Evolutionary conservation across 805 yeast genomes (phyloP), one percentile per base, ranked within the genome.

Genomic region (Candida khao-thaluensis): DNA sequence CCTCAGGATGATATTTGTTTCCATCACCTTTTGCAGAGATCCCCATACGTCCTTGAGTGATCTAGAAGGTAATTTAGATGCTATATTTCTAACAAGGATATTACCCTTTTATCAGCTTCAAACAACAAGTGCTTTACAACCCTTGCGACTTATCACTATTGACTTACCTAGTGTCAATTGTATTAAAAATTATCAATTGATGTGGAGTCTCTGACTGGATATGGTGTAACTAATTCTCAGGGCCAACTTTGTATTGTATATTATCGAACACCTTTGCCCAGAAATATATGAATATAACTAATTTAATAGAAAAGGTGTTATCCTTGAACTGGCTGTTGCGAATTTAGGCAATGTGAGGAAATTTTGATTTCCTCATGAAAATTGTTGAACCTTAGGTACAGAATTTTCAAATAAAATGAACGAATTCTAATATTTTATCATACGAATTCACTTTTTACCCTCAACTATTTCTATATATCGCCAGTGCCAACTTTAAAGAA

Each of bases 21-120:
- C 17, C 29, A 26, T 26, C 29, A 26, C 14, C 12, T 26, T 5
- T n/a, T 16, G 29, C n/a, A 26, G 5, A 14, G 29, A 10, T 4
- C 15, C 29, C 17, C 29, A 26, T 26, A 26, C 29, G 17, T 26
- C 16, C 29, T 26, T 26, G 29, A 12, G 16, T 26, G 7, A 26
- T 26, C 8, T 26, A 10, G 16, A 26, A 12, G 29, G 29, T 26
- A 4, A 10, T 26, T 26, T 14, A 26, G 29, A n/a, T 26, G 16
- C 10, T 26, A 26, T 26, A 26, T 12, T 26, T 14, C 16, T 14
- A 26, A 26, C 29, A 14, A 12, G 10, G 16, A 26, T 24, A 24
- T 24, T 24, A 12, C 14, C 27, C 27, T 24, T 24, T 12, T 26
- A 26, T 17, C 29, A 26, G 17, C 17, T 26, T 26, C 29, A 26